Percentiles rank a stretch among this genome's conserved stretches.
phyloP scores from a whole-genome alignment of 495 filamentous ascomycete species.

The Pseudotulostoma volvatum region DNA sequence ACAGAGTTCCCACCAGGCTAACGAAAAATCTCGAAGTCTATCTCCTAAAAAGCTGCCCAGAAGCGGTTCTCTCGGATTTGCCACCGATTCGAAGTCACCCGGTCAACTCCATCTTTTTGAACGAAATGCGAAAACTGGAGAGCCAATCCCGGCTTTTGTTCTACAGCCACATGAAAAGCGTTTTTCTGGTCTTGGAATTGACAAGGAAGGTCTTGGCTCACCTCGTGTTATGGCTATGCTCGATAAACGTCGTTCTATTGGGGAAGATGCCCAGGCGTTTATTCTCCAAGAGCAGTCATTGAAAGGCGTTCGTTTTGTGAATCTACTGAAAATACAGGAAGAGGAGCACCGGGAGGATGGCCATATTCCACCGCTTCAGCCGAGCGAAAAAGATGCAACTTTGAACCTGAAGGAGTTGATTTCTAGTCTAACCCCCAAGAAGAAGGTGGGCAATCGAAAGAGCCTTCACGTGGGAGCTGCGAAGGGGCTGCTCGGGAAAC shows the following conservation, averaged over 20 bases:
- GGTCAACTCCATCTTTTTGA: conserved; percentile 38
- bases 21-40: conserved; percentile 27
- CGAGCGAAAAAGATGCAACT: conserved; percentile 42
- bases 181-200: conserved; percentile 59
- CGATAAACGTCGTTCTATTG: conserved; percentile 55
- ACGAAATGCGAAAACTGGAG: conserved; percentile 37
- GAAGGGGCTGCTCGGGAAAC: conserved; percentile 56
- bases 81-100: conserved; percentile 19
- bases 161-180: conserved; percentile 47
- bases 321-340: conserved; percentile 46
- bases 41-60: conserved; percentile 40
- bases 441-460: conserved; percentile 51
- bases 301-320: conserved; percentile 44
- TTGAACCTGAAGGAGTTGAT: conserved; percentile 60
- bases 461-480: conserved; percentile 64
- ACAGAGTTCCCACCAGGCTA: conserved; percentile 35
- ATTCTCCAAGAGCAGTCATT: conserved; percentile 29
- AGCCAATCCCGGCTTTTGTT: conserved; percentile 45
- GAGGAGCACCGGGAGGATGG: conserved; percentile 47
- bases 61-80: conserved; percentile 28
- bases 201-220: conserved; percentile 61
- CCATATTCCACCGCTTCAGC: conserved; percentile 32
- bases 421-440: conserved; percentile 59
- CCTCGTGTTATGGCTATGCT: conserved; percentile 58
- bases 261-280: conserved; percentile 47